Conservation (phyloP, 345 rosid genomes). For the Nephelium lappaceum region DNA sequence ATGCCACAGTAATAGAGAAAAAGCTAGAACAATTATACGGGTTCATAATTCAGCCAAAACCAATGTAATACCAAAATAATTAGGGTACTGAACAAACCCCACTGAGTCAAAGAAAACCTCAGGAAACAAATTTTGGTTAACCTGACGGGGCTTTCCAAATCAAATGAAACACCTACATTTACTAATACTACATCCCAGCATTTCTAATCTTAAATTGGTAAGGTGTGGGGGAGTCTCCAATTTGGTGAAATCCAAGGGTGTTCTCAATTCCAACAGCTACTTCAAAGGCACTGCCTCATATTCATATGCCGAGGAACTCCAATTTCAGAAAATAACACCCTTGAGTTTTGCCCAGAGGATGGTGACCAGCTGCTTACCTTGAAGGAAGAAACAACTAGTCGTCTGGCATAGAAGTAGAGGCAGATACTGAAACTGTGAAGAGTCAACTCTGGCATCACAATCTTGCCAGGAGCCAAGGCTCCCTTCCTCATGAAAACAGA, state of each 20-base stretch:
- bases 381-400: neutral
- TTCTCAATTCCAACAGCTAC: constrained; percentile 4
- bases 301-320: neutral
- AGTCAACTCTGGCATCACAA: neutral
- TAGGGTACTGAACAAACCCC: neutral
- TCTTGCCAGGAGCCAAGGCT: neutral
- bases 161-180: neutral
- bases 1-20: neutral
- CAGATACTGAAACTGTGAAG: neutral
- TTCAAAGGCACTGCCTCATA: constrained; percentile 4
- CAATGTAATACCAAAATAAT: neutral
- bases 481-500: constrained; percentile 8
- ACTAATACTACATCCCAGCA: neutral
- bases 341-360: neutral
- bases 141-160: neutral
- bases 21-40: neutral
- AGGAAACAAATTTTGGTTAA: neutral
- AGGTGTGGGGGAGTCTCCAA: neutral
- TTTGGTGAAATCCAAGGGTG: neutral
- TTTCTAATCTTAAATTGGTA: constrained; percentile 4
- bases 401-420: neutral
- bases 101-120: neutral
- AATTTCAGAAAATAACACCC: neutral
- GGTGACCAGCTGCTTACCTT: constrained; percentile 13
- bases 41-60: neutral